Conservation (phyloP, 768 basidiomycete species). For the Pseudohyphozyma bogoriensis region DNA sequence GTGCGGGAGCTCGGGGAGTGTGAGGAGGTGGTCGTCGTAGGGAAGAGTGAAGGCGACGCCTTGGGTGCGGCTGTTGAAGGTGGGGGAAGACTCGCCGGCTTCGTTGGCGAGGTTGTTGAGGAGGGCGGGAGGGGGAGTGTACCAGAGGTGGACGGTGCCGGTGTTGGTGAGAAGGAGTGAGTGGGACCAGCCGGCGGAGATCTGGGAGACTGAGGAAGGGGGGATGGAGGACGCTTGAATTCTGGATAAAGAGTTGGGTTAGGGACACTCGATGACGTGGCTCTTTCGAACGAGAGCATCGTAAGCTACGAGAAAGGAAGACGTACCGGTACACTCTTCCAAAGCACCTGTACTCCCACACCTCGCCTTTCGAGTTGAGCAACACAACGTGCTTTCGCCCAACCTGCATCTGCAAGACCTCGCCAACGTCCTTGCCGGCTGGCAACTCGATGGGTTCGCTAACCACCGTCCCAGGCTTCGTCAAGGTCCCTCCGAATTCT, state of each 20-base stretch:
- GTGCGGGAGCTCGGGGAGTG: constrained; percentile 9
- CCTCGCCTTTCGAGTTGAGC: constrained; percentile 49
- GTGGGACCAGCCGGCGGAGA: constrained; percentile 73
- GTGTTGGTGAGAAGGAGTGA: constrained; percentile 60
- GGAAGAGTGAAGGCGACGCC: constrained; percentile 24
- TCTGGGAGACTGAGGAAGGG: constrained; percentile 36
- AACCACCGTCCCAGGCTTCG: constrained; percentile 15
- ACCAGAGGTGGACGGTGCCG: constrained; percentile 68
- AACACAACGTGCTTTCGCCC: constrained; percentile 63
- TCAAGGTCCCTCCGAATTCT: constrained; percentile 5
- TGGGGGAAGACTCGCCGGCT: constrained; percentile 8
- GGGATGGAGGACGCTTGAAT: not conserved
- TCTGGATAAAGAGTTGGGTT: no score
- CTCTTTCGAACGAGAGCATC: not conserved
- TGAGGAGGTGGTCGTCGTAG: not conserved
- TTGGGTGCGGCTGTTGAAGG: not conserved
- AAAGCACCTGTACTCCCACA: constrained; percentile 71
- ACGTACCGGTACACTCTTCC: constrained; percentile 45
- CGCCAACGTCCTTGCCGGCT: constrained; percentile 44
- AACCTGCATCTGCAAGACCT: constrained; percentile 46
- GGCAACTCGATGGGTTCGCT: constrained; percentile 48
- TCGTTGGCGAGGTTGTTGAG: not conserved
- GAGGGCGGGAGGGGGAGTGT: constrained; percentile 34
- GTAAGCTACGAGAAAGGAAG: no score
- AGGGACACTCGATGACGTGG: constrained; percentile 2